Base-by-base conservation (phyloP, 352 stramenopile genomes). In the Globisporangium parvum region DNA sequence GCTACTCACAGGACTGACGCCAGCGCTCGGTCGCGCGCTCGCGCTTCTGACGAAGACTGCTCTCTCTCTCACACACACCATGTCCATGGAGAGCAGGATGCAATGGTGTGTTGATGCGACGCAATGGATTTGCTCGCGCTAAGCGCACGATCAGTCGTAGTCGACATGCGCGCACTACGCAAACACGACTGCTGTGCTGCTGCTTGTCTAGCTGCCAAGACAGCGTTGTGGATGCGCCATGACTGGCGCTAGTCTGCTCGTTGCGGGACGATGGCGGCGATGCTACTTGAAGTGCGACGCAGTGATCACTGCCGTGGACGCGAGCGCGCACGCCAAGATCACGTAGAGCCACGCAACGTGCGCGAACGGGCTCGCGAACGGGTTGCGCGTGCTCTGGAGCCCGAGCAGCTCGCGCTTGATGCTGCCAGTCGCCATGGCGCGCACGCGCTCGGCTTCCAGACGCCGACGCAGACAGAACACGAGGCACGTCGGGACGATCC, bases 401-500 rank as follows among this genome's bases (percentile, higher is more conserved):
- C 39, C 20, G 12, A 17, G 14, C 23, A 50, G 10, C 6, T 52
- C 41, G 23, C 41, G 52, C 26, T 55, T 56, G 23, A 21, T 12
- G n/a, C 24, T 15, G 28, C 9, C 12, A 23, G n/a, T 6, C 31
- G 12, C 24, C 24, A 39, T 21, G 14, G 15, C 48, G 18, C 56
- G 56, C n/a, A 23, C 17, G 23, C 56, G 41, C 42, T 87, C 73
- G 6, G 35, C 39, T 28, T 61, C 69, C 24, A 93, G 68, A 10
- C 73, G 80, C 54, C 69, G 70, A 24, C 84, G 81, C 47, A 94
- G 62, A 45, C 69, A 88, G 55, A 74, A 85, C 21, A 94, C 81
- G 11, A 94, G 78, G 54, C 69, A 87, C 28, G 81, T 77, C 35
- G 84, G 84, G 57, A 94, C 81, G 60, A 94, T 62, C 84, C 84